Percentiles rank a stretch among this genome's conserved stretches.
phyloP scores from a whole-genome alignment of 208 protist genomes.

The Trypanosoma avium region DNA sequence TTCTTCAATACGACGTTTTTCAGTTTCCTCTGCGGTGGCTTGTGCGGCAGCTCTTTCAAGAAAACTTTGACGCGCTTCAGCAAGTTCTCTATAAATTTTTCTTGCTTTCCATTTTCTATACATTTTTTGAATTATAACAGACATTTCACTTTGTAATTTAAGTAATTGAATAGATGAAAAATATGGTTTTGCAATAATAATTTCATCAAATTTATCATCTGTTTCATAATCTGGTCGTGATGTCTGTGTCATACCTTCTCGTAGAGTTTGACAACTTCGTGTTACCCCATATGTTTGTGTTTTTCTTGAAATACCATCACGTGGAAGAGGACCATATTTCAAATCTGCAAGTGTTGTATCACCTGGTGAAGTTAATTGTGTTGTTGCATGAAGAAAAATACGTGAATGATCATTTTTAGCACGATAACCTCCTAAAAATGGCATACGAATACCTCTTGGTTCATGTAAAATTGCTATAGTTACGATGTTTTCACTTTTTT shows the following conservation, averaged over 20 bases:
- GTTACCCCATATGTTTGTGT: constrained; percentile 92
- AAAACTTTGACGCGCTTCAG: constrained; percentile 52
- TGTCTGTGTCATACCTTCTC: constrained; percentile 94
- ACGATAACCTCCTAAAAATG: constrained; percentile 94
- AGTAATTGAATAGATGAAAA: constrained; percentile 77
- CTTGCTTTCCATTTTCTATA: constrained; percentile 94
- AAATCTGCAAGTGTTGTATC: constrained; percentile 42
- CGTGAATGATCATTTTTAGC: constrained; percentile 58
- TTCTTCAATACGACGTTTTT: constrained; percentile 60
- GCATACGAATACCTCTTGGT: constrained; percentile 39
- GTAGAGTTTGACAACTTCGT: constrained; percentile 85
- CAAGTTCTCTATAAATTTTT: constrained; percentile 54
- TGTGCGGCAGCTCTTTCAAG: constrained; percentile 52
- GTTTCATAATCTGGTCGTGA: constrained; percentile 59
- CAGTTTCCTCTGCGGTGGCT: constrained; percentile 62
- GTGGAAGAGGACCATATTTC: constrained; percentile 58
- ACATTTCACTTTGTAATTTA: constrained; percentile 64
- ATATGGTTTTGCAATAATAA: constrained; percentile 84
- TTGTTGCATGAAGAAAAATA: constrained; percentile 88
- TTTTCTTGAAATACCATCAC: constrained; percentile 60
- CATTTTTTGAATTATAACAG: constrained; percentile 91
- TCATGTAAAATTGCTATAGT: constrained; percentile 45
- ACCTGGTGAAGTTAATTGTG: constrained; percentile 80
- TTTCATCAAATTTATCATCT: constrained; percentile 58
- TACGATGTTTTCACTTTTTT: constrained; percentile 15